Conservation (phyloP, 768 basidiomycete genomes). For the Pisolithus microcarpus region DNA sequence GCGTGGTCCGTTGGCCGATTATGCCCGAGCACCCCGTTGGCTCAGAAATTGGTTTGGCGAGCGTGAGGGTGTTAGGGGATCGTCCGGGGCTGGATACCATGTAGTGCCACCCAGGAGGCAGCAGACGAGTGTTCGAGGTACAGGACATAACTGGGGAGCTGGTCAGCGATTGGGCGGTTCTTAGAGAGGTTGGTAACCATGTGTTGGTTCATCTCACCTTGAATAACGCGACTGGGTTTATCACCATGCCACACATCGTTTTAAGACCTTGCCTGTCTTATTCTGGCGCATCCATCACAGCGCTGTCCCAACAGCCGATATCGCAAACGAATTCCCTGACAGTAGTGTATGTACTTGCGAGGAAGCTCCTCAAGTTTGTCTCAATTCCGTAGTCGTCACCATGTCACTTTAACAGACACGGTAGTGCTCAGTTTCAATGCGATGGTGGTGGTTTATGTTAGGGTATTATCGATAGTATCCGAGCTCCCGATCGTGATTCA, state of each 20-base stretch:
- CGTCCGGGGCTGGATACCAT: slow-evolving; percentile 45
- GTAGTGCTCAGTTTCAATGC: no score
- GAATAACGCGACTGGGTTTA: not conserved
- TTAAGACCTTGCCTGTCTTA: no score
- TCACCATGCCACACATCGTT: no score
- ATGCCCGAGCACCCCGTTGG: slow-evolving; percentile 55
- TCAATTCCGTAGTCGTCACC: no score
- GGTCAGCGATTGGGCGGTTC: slow-evolving; percentile 43
- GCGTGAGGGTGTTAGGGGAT: slow-evolving; percentile 27
- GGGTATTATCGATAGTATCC: no score
- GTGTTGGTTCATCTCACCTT: slow-evolving; percentile 1
- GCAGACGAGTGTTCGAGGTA: slow-evolving; percentile 12
- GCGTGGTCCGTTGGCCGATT: slow-evolving; percentile 32
- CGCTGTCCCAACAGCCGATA: no score
- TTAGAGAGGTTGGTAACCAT: not conserved
- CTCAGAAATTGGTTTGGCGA: slow-evolving; percentile 42
- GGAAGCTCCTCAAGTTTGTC: no score
- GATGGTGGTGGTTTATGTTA: no score
- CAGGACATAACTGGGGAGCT: slow-evolving; percentile 46
- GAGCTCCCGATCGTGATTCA: slow-evolving; percentile 5
- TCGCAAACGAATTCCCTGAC: no score
- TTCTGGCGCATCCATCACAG: no score
- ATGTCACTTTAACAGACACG: no score
- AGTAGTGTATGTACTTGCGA: no score
- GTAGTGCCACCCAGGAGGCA: slow-evolving; percentile 46